These are phyloP conservation scores for Solioccasus polychromus DNA, from an alignment of 768 basidiomycete species.

Conservation along the genomic window DNA sequence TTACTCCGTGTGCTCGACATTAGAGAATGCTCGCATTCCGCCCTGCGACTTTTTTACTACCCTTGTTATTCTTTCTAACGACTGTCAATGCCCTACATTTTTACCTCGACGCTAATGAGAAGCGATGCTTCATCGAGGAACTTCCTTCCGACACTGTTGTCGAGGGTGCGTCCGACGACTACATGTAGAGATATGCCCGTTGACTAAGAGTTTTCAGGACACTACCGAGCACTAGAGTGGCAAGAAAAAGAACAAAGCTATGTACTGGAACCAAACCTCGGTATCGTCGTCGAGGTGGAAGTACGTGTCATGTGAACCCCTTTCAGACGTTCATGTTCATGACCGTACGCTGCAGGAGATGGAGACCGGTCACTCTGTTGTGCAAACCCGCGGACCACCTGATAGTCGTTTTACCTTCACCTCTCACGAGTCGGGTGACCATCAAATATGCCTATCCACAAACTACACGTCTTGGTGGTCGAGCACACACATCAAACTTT, in stretches of 20 bases:
- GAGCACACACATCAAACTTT: constrained; percentile 85
- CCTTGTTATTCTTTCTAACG: constrained; percentile 41
- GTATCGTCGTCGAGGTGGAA: constrained; percentile 88
- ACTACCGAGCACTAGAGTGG: constrained; percentile 94
- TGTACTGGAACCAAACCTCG: constrained; percentile 68
- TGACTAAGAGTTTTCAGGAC: constrained; percentile 50
- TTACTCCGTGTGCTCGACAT: not conserved
- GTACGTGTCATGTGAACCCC: constrained; percentile 43
- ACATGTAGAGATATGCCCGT: not conserved
- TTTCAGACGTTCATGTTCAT: not conserved
- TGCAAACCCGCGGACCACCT: constrained; percentile 84
- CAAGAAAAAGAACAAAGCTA: constrained; percentile 68
- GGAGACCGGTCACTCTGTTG: constrained; percentile 74
- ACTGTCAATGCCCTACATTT: constrained; percentile 83
- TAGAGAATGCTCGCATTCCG: constrained; percentile 27
- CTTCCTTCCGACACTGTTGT: constrained; percentile 93
- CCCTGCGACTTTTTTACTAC: constrained; percentile 27
- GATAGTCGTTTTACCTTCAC: constrained; percentile 97
- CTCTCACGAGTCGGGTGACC: constrained; percentile 94
- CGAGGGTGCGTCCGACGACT: constrained; percentile 57
- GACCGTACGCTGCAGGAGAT: constrained; percentile 61
- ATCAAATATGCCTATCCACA: constrained; percentile 92
- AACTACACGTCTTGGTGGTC: constrained; percentile 91
- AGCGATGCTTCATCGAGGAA: constrained; percentile 95
- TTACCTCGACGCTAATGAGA: constrained; percentile 92